These are phyloP conservation scores for Suillus fuscotomentosus DNA, from an alignment of 768 basidiomycete genomes.

Conservation along the genomic window DNA sequence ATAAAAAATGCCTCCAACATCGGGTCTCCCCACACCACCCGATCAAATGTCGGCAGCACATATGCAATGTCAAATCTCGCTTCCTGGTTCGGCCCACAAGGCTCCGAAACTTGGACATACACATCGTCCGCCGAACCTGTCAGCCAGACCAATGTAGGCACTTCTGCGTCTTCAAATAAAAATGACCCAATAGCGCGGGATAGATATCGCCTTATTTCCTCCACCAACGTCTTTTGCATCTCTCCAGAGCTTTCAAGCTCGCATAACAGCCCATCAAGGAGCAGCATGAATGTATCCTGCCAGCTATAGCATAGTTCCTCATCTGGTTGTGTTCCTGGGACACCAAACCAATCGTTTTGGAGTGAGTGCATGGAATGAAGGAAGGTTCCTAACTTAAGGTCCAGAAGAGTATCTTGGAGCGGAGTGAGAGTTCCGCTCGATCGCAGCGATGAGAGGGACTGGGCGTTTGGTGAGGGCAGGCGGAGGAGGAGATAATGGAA, in stretches of 20 bases:
- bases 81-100: conserved; percentile 8
- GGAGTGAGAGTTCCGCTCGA: conserved; percentile 27
- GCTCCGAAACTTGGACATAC: conserved; percentile 40
- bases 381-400: conserved; percentile 59
- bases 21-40: conserved; percentile 76
- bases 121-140: conserved; percentile 60
- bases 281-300: conserved; percentile 69
- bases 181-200: conserved; percentile 73
- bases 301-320: conserved; percentile 53
- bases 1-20: conserved; percentile 67
- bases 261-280: conserved; percentile 57
- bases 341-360: conserved; percentile 79
- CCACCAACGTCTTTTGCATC: conserved; percentile 33
- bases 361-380: conserved; percentile 65
- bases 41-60: conserved; percentile 42
- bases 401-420: conserved; percentile 43
- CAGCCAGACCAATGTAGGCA: conserved; percentile 65
- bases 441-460: conserved; percentile 38
- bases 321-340: conserved; percentile 33
- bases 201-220: conserved; percentile 47
- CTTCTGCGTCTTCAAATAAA: conserved; percentile 76
- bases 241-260: conserved; percentile 24
- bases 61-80: conserved; percentile 28
- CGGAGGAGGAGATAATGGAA: conserved; percentile 49
- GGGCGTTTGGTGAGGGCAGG: conserved; percentile 29